phyloP scores from a whole-genome alignment of 495 filamentous ascomycete genomes.

The Aspergillus campestris region DNA sequence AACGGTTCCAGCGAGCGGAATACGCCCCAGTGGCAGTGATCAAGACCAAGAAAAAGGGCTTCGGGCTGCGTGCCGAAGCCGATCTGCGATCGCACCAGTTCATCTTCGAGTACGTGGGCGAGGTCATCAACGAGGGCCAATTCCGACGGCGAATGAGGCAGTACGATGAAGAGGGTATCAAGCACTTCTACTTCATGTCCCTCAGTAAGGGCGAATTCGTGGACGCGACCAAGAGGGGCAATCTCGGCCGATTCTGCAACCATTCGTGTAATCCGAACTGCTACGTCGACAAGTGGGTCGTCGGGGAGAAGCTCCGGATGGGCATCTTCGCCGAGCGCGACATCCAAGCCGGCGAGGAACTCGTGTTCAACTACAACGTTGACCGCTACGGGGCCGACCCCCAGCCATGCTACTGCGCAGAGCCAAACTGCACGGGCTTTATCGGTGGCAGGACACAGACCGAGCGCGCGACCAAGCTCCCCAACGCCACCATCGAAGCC shows the following conservation, averaged over 20 bases:
- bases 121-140: conserved; percentile 87
- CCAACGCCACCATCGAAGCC: conserved; percentile 84
- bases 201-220: conserved; percentile 94
- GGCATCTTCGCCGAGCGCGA: conserved; percentile 91
- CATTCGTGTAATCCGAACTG: conserved; percentile 99
- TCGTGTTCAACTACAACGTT: conserved; percentile 99
- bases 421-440: conserved; percentile 90
- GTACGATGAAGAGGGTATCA: conserved; percentile 93
- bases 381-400: conserved; percentile 96
- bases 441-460: conserved; percentile 98
- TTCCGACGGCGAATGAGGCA: conserved; percentile 84
- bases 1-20: conserved; percentile 84
- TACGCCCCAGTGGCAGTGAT: conserved; percentile 91
- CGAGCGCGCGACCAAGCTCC: conserved; percentile 85
- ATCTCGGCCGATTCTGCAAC: conserved; percentile 95
- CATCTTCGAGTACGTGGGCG: conserved; percentile 96
- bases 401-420: conserved; percentile 92
- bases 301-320: conserved; percentile 97
- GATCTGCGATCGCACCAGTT: conserved; percentile 76
- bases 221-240: conserved; percentile 94
- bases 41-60: conserved; percentile 95
- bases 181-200: conserved; percentile 99
- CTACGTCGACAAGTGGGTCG: conserved; percentile 99
- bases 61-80: conserved; percentile 73
- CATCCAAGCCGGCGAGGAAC: conserved; percentile 83